These are phyloP conservation scores for Taphrina deformans DNA, from an alignment of 1,139 yeast genomes.

Conservation along the genomic window DNA sequence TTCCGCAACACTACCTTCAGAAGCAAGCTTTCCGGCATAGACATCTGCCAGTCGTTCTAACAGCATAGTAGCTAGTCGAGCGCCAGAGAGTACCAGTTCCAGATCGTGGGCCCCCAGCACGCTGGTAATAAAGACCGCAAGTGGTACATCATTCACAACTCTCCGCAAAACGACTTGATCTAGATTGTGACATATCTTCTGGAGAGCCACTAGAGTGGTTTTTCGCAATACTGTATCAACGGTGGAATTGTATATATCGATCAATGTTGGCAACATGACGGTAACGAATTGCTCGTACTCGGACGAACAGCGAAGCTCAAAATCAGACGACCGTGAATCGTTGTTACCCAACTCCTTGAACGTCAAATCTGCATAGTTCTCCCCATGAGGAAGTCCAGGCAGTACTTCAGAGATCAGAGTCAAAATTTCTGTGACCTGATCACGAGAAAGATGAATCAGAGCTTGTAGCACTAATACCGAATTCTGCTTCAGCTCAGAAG, in stretches of 20 bases:
- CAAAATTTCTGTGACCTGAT: slow-evolving; percentile 58
- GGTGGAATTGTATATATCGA: slow-evolving; percentile 72
- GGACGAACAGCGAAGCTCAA: slow-evolving; percentile 41
- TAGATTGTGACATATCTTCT: slow-evolving; percentile 53
- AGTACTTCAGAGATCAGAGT: slow-evolving; percentile 60
- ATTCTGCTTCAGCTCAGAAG: slow-evolving; percentile 37
- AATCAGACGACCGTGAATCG: neutral
- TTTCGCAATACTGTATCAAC: slow-evolving; percentile 69
- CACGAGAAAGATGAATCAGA: slow-evolving; percentile 73
- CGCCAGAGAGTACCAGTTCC: slow-evolving; percentile 10
- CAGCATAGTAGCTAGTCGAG: slow-evolving; percentile 52
- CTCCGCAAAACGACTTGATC: slow-evolving; percentile 40
- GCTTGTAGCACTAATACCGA: slow-evolving; percentile 60
- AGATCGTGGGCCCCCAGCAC: slow-evolving; percentile 48
- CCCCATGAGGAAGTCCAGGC: slow-evolving; percentile 43
- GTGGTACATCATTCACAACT: slow-evolving; percentile 43
- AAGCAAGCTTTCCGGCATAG: slow-evolving; percentile 56
- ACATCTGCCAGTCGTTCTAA: slow-evolving; percentile 51
- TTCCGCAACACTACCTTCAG: slow-evolving; percentile 72
- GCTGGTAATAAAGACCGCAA: slow-evolving; percentile 58
- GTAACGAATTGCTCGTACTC: slow-evolving; percentile 50
- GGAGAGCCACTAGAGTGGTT: slow-evolving; percentile 57
- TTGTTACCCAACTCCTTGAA: slow-evolving; percentile 20
- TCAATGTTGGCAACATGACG: slow-evolving; percentile 59
- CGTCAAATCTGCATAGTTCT: slow-evolving; percentile 49